These are phyloP conservation scores for Globisporangium nodosum DNA, from an alignment of 352 stramenopile species.

Conservation along the genomic window DNA sequence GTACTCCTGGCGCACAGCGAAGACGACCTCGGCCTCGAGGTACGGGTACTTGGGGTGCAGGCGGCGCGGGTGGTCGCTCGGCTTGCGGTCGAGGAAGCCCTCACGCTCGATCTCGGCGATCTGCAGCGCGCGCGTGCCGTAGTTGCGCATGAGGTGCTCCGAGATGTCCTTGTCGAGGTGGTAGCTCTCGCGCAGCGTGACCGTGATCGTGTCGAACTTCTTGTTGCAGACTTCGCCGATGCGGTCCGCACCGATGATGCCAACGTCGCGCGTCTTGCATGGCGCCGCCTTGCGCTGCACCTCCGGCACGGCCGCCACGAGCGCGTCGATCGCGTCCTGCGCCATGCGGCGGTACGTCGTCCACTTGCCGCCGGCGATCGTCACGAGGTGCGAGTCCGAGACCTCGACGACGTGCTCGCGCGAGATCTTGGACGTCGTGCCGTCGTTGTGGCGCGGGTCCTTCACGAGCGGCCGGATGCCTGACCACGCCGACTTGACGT, in stretches of 20 bases:
- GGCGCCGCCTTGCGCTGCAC: constrained; percentile 60
- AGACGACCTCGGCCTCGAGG: constrained; percentile 93
- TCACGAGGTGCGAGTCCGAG: constrained; percentile 87
- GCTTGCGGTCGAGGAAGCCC: constrained; percentile 83
- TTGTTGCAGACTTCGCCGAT: constrained; percentile 93
- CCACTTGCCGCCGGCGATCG: constrained; percentile 96
- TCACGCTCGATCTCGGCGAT: constrained; percentile 88
- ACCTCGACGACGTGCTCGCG: constrained; percentile 94
- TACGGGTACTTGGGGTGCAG: constrained; percentile 94
- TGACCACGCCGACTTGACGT: constrained; percentile 95
- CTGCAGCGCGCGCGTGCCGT: constrained; percentile 94
- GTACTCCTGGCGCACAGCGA: constrained; percentile 92
- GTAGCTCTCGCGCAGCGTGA: constrained; percentile 93
- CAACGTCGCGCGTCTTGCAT: constrained; percentile 78
- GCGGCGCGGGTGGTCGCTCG: constrained; percentile 79
- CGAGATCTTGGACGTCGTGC: constrained; percentile 87
- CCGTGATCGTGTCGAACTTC: constrained; percentile 94
- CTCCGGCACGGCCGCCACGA: constrained; percentile 75
- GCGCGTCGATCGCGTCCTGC: constrained; percentile 91
- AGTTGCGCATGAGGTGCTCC: constrained; percentile 94
- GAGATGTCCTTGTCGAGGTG: constrained; percentile 91
- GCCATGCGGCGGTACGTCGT: constrained; percentile 96
- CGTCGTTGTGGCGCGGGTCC: constrained; percentile 80
- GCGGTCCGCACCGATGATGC: constrained; percentile 86
- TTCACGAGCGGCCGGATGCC: constrained; percentile 93